Conservation (phyloP, 2,329 filamentous ascomycete species). For the Gremmenia infestans region DNA sequence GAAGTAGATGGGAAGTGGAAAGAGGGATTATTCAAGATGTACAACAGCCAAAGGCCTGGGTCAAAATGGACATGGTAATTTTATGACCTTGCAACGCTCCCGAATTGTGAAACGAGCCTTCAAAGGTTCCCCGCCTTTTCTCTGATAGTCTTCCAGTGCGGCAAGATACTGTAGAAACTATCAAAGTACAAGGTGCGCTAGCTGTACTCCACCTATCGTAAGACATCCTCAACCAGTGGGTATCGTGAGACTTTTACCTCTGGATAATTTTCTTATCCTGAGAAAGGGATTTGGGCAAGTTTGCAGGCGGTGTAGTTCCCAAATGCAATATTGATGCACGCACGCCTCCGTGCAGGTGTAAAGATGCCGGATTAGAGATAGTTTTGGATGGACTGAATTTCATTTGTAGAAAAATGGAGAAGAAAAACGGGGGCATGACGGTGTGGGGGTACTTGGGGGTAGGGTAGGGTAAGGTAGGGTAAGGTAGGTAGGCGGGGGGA, state of each 20-base stretch:
- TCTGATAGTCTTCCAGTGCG: too few relatives aligned
- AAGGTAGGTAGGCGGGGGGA: too few relatives aligned
- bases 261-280: neutral
- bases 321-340: neutral
- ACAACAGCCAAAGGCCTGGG: conserved; percentile 23
- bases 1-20: conserved; percentile 49
- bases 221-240: too few relatives aligned
- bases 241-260: neutral
- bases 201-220: too few relatives aligned
- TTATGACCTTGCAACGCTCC: neutral
- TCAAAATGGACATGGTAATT: neutral
- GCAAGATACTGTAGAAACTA: too few relatives aligned
- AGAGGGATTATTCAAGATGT: conserved; percentile 19
- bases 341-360: neutral
- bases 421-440: neutral
- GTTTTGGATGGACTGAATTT: too few relatives aligned
- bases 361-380: too few relatives aligned
- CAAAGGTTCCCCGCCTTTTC: neutral
- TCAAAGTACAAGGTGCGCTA: too few relatives aligned
- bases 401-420: neutral
- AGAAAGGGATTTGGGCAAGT: neutral
- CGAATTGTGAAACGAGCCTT: neutral
- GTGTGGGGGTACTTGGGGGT: neutral
- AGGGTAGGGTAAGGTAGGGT: too few relatives aligned
- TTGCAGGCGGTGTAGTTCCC: neutral